Evolutionary conservation across 148 eudicot genomes (phyloP).

Genomic region (Amaranthus hypochondriacus): DNA sequence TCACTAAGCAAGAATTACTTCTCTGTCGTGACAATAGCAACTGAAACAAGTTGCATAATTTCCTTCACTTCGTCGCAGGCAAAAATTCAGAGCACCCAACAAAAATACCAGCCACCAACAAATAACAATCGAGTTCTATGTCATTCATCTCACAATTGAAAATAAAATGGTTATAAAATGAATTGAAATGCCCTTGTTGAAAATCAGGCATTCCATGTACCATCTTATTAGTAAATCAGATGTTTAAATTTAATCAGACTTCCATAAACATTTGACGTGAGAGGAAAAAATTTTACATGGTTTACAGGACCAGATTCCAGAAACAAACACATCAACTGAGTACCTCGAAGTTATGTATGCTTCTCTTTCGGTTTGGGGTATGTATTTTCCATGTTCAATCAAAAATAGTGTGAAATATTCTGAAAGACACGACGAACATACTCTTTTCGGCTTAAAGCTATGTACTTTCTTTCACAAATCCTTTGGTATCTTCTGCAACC

Average conservation of each 20-base stretch:
- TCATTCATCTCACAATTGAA: not conserved
- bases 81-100: not conserved
- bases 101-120: not conserved
- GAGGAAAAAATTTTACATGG: conserved; percentile 19
- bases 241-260: conserved; percentile 16
- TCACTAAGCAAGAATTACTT: no score
- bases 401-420: conserved; percentile 13
- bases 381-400: conserved; percentile 4
- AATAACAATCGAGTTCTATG: not conserved
- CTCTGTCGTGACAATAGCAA: no score
- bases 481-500: conserved; percentile 70
- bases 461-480: conserved; percentile 42
- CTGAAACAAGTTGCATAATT: not conserved
- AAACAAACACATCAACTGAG: conserved; percentile 8
- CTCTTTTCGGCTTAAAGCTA: conserved; percentile 28
- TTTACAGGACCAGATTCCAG: conserved; percentile 18
- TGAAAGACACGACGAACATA: conserved; percentile 12
- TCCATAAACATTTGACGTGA: not conserved
- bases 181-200: conserved; percentile 1
- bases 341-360: conserved; percentile 1
- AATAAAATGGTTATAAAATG: not conserved
- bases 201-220: not conserved
- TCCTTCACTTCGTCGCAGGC: not conserved
- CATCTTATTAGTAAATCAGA: conserved; percentile 12
- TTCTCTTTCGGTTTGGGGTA: conserved; percentile 8